Evolutionary conservation across 305 asterid genomes (phyloP), one percentile per base, ranked within the genome.

Genomic region (Fraxinus platypoda): DNA sequence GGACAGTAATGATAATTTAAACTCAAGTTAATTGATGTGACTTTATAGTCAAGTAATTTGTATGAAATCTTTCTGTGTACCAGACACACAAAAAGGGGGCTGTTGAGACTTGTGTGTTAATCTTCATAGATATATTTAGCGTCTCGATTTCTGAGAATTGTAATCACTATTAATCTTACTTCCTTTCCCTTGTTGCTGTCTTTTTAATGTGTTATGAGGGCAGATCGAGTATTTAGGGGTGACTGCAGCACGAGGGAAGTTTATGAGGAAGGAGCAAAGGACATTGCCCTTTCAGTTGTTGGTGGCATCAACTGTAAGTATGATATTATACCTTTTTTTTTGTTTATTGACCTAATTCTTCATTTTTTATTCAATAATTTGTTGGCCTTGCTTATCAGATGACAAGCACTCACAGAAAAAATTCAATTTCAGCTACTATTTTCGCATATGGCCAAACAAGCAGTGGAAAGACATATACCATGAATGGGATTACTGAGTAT

Each of bases 361-460:
- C 35, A 38, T 76, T 79, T 74, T 62, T 62, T 34, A 72, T 37
- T 33, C 49, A 46, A 26, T 80, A 3, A 30, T 78, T 83, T 76
- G 64, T 38, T 35, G 49, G 73, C 78, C 72, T 74, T 17, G 62
- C 71, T 64, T 83, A n/a, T 41, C 49, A 30, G 85, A 79, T 37
- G 64, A 81, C 76, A 83, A 35, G 25, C 76, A 82, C 80, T 84
- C 78, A 62, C 80, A 26, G 35, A 68, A 70, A 83, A 74, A 54
- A 70, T 80, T 89, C 52, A 73, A 35, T 78, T 90, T 85, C 90
- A 95, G 98, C 98, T 25, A 95, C 98, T 81, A 88, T 95, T 68
- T 95, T 95, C 82, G 98, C 98, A 9, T 95, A 95, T 88, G 98
- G 98, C 78, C 98, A 94, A 89, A 95, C 98, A 74, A 95, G 97